Conservation (phyloP, 345 rosid genomes). For the Citrus sinensis region DVS_A1.0 CM039163.1:42001001-42001500, state of each 20-base stretch:
- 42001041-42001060: slow-evolving; percentile 70
- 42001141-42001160: slow-evolving; percentile 3
- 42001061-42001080: slow-evolving; percentile 16
- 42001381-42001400: slow-evolving; percentile 42
- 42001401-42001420: slow-evolving; percentile 12
- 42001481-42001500: slow-evolving; percentile 56
- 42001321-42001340: slow-evolving; percentile 34
- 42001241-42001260: slow-evolving; percentile 1
- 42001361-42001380: slow-evolving; percentile 77
- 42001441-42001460: slow-evolving; percentile 28
- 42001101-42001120: not conserved
- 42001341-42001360: slow-evolving; percentile 22
- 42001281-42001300: slow-evolving; percentile 62
- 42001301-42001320: slow-evolving; percentile 55
- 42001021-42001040: slow-evolving; percentile 52
- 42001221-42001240: not conserved
- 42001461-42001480: slow-evolving; percentile 80
- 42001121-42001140: not conserved
- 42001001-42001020: slow-evolving; percentile 51
- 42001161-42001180: not conserved
- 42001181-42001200: not conserved
- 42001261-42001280: not conserved
- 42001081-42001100: not conserved
- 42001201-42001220: not conserved
- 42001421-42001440: slow-evolving; percentile 6